A percentile compares a stretch with the other conserved stretches of the same genome.
phyloP scores from a whole-genome alignment of 148 eudicot species.

The Cornus suecica region DNA sequence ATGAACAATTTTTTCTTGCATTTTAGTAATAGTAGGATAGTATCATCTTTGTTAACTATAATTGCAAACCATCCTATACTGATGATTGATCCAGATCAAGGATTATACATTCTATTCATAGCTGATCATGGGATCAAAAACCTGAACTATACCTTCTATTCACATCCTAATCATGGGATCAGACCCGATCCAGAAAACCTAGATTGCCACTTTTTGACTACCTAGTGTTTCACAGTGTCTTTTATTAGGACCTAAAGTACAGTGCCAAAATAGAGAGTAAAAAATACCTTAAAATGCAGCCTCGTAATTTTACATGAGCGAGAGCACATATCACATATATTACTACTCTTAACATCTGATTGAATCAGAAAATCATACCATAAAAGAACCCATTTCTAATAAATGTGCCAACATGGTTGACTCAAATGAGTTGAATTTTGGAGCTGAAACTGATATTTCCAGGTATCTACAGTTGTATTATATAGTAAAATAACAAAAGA shows the following conservation, averaged over 20 bases:
- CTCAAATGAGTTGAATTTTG: background rate
- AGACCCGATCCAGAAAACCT: background rate
- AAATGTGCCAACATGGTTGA: background rate
- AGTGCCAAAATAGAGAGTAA: background rate
- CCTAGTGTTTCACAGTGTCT: background rate
- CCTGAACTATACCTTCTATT: background rate
- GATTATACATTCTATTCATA: background rate
- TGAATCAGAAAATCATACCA: background rate
- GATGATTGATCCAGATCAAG: background rate
- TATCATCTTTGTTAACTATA: background rate
- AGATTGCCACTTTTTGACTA: background rate
- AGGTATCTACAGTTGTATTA: background rate
- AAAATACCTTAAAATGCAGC: background rate
- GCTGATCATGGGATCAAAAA: background rate
- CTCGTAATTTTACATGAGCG: background rate
- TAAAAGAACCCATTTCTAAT: constrained; percentile 3
- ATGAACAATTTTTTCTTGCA: background rate
- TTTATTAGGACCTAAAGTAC: background rate
- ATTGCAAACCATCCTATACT: constrained; percentile 1
- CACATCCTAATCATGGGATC: background rate
- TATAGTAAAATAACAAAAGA: background rate
- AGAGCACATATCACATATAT: background rate
- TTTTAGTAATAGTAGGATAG: background rate
- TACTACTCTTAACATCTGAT: background rate
- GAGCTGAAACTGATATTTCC: background rate